Base-by-base conservation (phyloP, 2,329 filamentous ascomycete species). In the Pyricularia sp. region DNA sequence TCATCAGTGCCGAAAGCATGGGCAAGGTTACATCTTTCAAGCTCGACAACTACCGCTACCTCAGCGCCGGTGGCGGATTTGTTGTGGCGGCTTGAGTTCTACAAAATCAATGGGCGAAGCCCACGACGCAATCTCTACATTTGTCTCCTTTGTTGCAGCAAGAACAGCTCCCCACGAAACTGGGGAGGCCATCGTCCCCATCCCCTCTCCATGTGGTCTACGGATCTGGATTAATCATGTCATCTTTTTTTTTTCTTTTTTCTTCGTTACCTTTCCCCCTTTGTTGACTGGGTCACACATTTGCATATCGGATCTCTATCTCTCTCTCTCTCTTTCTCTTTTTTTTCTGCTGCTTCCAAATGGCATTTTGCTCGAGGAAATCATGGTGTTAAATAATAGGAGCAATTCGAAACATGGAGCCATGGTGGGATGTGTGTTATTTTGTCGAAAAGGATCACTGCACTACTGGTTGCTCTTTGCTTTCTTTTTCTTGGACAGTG, bases 1-100 rank as follows among this genome's bases (percentile, higher is more conserved):
- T 84, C 62, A 81, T 85, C 67, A 80, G 78, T 60, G 82, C 84
- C 7, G 82, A 85, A 66, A 80, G 80, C 60, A 81, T 82, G 10
- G 78, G 78, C 7, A 78, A 80, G 30, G 78, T 84, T 6, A 76
- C 81, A 40, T 85, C 83, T 22, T 75, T 86, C 13, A 85, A 85
- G 70, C 70, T 86, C 31, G 75, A 79, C 35, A 85, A 85, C 70
- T 86, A 86, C 67, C 80, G 78, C 61, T 78, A 82, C 57, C 73
- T 86, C 49, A 74, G 75, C 22, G 22, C 53, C 4, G 75, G 40
- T 35, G 22, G 44, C 22, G 44, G 30, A 8, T 35, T 65, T 28
- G 31, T 60, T 31, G 26, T 66, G n/a, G 53, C 53, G 35, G 49
- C 53, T 59, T 67, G 35, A 55, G 55, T 64, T 55, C 40, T 35